phyloP scores from a whole-genome alignment of 2,329 filamentous ascomycete genomes.

The Trichoderma cornu-damae region DNA sequence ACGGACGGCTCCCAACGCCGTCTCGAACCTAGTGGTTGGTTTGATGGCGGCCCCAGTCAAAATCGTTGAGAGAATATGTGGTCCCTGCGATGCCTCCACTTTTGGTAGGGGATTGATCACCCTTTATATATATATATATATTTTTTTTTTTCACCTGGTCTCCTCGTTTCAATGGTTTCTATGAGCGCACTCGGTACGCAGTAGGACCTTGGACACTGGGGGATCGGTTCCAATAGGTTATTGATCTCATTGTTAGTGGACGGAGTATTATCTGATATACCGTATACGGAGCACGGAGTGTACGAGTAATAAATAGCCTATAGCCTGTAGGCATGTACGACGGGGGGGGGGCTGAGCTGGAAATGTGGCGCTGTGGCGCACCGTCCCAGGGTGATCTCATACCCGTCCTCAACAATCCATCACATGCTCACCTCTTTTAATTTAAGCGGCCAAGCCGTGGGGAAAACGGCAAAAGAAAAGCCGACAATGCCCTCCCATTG shows the following conservation, averaged over 20 bases:
- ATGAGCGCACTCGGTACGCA: too few species aligned
- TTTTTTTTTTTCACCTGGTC: too few species aligned
- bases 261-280: too few species aligned
- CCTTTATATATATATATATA: too few species aligned
- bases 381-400: slow-evolving; percentile 11
- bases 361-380: slow-evolving; percentile 17
- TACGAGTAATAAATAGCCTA: too few species aligned
- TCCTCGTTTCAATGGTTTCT: too few species aligned
- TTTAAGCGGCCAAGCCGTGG: slow-evolving; percentile 14
- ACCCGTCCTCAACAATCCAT: slow-evolving; percentile 17
- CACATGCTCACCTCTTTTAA: slow-evolving; percentile 17
- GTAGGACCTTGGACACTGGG: too few species aligned
- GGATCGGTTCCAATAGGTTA: too few species aligned
- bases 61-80: slow-evolving; percentile 11
- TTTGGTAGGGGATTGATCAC: not conserved
- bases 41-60: slow-evolving; percentile 1
- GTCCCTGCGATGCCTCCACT: slow-evolving; percentile 7
- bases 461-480: not conserved
- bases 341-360: not conserved
- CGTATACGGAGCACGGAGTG: too few species aligned
- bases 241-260: too few species aligned
- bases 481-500: slow-evolving; percentile 13
- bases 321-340: too few species aligned
- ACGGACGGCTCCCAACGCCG: not conserved
- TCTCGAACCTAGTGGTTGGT: not conserved